Base-by-base conservation (phyloP, 306 rosid species). In the Sicyos baderoa region DNA sequence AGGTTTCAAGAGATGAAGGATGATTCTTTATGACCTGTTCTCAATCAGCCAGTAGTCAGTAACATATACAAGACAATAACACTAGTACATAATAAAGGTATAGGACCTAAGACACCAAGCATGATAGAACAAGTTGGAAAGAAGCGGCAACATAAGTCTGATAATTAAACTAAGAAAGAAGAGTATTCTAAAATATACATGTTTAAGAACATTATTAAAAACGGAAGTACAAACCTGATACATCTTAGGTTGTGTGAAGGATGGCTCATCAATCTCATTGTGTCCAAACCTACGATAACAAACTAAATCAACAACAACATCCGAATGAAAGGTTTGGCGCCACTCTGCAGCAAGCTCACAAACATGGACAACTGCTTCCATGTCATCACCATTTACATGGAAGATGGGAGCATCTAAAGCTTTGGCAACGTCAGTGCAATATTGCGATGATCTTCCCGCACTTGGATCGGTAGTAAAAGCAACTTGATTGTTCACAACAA, bases 281-380 rank as follows among this genome's bases (percentile, higher is more conserved):
- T 93, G 97, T 76, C 98, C 98, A 77, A 86, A 93, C 76, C 94
- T 85, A 58, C 96, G 95, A 76, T 93, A 93, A 54, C 98, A 93
- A 61, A 93, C 98, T 22, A 93, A 76, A 79, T 93, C 98, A 58
- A 93, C 98, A 45, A 93, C 96, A 68, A 89, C 98, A 73, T 93
- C 98, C 9, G 97, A 88, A 84, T 93, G 98, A 86, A 93, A 93
- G 58, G 84, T 86, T 75, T 93, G 98, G 71, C 97, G 91, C 98
- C 98, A 93, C 88, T 89, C 98, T 18, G 97, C 97, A 18, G 98
- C 98, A 78, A 93, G 94, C 84, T 93, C 96, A 78, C 86, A 89
- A 48, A 85, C 97, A 77, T 89, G 97, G 77, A 88, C 98, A 76
- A 89, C 98, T 47, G 98, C 98, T 67, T 93, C 98, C 81, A 93